Base-by-base conservation (phyloP, 345 rosid species). In the Angophora floribunda region DNA sequence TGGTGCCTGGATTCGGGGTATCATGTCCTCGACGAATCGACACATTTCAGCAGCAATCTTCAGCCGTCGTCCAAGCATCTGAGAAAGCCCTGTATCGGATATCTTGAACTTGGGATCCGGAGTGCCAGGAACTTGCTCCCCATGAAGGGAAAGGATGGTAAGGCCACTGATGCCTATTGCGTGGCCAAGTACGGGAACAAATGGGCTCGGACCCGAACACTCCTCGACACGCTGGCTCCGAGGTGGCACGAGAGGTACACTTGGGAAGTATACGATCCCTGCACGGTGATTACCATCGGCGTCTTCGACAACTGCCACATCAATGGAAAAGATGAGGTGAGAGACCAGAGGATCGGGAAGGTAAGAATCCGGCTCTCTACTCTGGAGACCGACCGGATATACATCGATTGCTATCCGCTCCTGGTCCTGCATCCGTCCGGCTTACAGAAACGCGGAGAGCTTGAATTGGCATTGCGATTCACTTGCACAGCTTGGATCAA, bases 161-260 rank as follows among this genome's bases (percentile, higher is more conserved):
- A 91, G 86, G 88, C 90, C 85, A 96, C 99, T 5, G 99, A 97
- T 91, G 97, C 99, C 1, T 98, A 98, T 86, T 97, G 99, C 86
- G 98, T 96, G 82, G 99, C 99, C 6, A 98, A 98, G 91, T 97
- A 98, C 59, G 99, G 99, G 59, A 97, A 94, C 93, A 98, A 98
- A 90, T 98, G 99, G 99, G 91, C 96, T 87, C 94, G 99, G 19
- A 98, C 99, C 14, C 94, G 99, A 87, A 98, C 99, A 12, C 94
- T 98, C 57, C 95, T 98, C 7, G 96, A 97, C 87, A 95, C 96
- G 6, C 91, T 96, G 91, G 86, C 88, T 11, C 99, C 99, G 47
- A 90, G 91, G 89, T 98, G 99, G 99, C 95, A 98, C 52, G 99
- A 97, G 95, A 98, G 95, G 86, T 98, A 97, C 87, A 98, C 99